Conservation (phyloP, 176 grass and related monocot species). For the Urochloa ruziziensis region DNA sequence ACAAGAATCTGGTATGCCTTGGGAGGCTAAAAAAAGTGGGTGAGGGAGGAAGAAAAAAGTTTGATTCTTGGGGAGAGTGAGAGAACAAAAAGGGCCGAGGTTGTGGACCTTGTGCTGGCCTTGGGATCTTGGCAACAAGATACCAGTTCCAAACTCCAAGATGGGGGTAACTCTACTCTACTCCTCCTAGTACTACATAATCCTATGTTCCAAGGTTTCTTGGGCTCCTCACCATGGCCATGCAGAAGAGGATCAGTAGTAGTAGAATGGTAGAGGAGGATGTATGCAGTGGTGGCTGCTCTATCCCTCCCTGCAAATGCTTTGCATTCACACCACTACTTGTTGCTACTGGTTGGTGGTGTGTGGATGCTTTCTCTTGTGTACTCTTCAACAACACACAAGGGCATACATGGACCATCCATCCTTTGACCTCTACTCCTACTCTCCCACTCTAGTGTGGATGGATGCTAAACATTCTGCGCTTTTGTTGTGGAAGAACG, state of each 20-base stretch:
- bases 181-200: neutral
- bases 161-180: neutral
- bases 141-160: slow-evolving; percentile 36
- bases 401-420: slow-evolving; percentile 23
- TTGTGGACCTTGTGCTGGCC: slow-evolving; percentile 1
- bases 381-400: slow-evolving; percentile 15
- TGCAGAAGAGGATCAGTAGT: neutral
- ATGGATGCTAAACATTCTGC: neutral
- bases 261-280: neutral
- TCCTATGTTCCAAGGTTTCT: neutral
- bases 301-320: neutral
- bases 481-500: slow-evolving; percentile 9
- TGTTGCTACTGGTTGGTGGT: neutral
- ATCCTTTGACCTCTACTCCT: slow-evolving; percentile 19
- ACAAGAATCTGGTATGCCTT: slow-evolving; percentile 34
- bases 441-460: neutral
- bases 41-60: neutral
- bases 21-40: slow-evolving; percentile 1
- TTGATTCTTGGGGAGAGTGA: slow-evolving; percentile 12
- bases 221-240: slow-evolving; percentile 18
- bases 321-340: neutral
- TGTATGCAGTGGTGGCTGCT: neutral
- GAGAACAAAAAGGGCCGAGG: slow-evolving; percentile 32
- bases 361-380: neutral
- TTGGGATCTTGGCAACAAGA: slow-evolving; percentile 43